Conservation (phyloP, 1,284 basidiomycete species). For the Sanghuangporus baumii region DNA sequence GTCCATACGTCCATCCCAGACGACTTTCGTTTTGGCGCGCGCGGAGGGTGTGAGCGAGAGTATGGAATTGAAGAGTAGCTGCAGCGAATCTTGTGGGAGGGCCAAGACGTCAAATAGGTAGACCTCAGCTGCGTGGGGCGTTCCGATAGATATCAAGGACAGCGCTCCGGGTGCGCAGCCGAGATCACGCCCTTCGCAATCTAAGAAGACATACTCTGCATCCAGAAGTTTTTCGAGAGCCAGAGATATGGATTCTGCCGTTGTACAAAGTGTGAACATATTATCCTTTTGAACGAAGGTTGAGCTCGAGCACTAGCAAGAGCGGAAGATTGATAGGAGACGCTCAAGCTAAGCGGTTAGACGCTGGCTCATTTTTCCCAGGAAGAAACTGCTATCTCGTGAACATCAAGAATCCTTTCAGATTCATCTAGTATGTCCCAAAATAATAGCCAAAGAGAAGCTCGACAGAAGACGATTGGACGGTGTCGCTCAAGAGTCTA, state of each 20-base stretch:
- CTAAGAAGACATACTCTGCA: slow-evolving; percentile 28
- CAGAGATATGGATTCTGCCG: not conserved
- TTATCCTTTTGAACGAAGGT: not conserved
- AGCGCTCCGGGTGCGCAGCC: slow-evolving; percentile 33
- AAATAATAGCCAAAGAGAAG: too few relatives aligned
- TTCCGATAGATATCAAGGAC: slow-evolving; percentile 38
- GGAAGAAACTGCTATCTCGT: too few relatives aligned
- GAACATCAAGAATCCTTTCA: too few relatives aligned
- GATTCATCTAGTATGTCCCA: too few relatives aligned
- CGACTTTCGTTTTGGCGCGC: slow-evolving; percentile 32
- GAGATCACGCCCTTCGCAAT: slow-evolving; percentile 36
- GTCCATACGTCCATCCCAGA: slow-evolving; percentile 43
- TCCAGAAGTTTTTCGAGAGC: slow-evolving; percentile 20
- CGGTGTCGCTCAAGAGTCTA: too few relatives aligned
- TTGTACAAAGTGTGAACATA: slow-evolving; percentile 9
- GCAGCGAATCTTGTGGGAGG: slow-evolving; percentile 25
- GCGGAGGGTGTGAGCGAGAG: not conserved
- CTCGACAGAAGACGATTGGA: too few relatives aligned
- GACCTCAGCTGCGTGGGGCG: slow-evolving; percentile 31
- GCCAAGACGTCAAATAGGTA: slow-evolving; percentile 37
- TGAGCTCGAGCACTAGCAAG: not conserved
- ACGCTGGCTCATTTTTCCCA: too few relatives aligned
- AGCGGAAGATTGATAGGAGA: too few relatives aligned
- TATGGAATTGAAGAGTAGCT: slow-evolving; percentile 25
- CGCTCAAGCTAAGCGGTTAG: too few relatives aligned